phyloP scores from a whole-genome alignment of 2,329 filamentous ascomycete species.

The Aspergillus udagawae region DNA sequence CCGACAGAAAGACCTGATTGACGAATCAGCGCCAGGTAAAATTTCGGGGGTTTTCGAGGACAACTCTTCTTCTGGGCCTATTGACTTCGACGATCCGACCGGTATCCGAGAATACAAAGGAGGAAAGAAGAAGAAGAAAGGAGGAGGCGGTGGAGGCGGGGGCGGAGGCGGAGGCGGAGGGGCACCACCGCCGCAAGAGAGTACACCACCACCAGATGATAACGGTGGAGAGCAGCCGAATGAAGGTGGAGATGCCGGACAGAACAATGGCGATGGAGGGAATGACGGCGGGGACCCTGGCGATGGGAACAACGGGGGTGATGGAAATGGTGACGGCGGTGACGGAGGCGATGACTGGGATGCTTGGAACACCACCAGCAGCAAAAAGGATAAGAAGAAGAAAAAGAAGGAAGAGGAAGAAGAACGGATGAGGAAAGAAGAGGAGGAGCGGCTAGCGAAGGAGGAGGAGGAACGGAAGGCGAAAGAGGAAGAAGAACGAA shows the following conservation, averaged over 20 bases:
- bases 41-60: slow-evolving; percentile 3
- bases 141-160: slow-evolving; percentile 1
- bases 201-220: slow-evolving; percentile 17
- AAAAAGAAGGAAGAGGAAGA: slow-evolving; percentile 33
- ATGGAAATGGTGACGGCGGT: slow-evolving; percentile 28
- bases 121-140: slow-evolving; percentile 29
- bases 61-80: slow-evolving; percentile 5
- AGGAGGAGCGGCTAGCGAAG: slow-evolving; percentile 23
- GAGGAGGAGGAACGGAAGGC: slow-evolving; percentile 24
- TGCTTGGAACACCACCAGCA: slow-evolving; percentile 33
- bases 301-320: slow-evolving; percentile 18
- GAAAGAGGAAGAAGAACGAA: slow-evolving; percentile 26
- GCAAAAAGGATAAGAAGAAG: slow-evolving; percentile 32
- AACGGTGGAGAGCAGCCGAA: slow-evolving; percentile 17
- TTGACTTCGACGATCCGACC: slow-evolving; percentile 22
- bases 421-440: slow-evolving; percentile 26
- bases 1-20: slow-evolving; percentile 13
- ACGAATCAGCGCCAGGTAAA: slow-evolving; percentile 6
- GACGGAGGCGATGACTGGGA: slow-evolving; percentile 37
- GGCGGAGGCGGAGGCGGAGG: not conserved
- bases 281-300: slow-evolving; percentile 39
- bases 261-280: slow-evolving; percentile 33
- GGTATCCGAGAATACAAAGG: slow-evolving; percentile 31
- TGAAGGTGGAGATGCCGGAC: slow-evolving; percentile 8
- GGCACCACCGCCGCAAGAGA: slow-evolving; percentile 13